Base-by-base conservation (phyloP, 2,329 filamentous ascomycete species). In the Pseudogymnoascus sp. region DNA sequence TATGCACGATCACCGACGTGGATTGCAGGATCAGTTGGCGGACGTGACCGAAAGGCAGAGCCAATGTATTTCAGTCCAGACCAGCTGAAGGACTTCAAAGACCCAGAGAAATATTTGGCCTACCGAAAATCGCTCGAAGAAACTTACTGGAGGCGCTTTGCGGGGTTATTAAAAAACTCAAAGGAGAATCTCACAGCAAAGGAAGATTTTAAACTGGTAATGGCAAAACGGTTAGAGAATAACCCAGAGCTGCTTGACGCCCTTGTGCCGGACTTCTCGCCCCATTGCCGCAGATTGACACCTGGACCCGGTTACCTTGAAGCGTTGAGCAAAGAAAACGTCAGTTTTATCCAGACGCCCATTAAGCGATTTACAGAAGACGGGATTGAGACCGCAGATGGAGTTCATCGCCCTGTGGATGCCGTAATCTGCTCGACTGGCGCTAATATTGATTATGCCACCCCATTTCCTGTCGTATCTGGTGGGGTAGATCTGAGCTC, bases 401-500 rank as follows among this genome's bases (percentile, higher is more conserved):
- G 85, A 1, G 70, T 70, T 0, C 76, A 81, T 30, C 75, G 84
- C 2, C 77, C 83, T 14, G 84, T 87, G 0, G 86, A 89, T 64
- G 83, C 84, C 12, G 76, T 89, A 4, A 84, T 90, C 66, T 90
- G 86, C 67, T 84, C 86, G 1, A 91, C 88, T 0, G 88, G 88
- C 1, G 84, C 85, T 7, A 86, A 88, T 66, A 78, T 80, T 9
- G 79, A 84, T 65, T 77, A 82, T 72, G 75, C 81, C 0, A 85
- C 85, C 0, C 80, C 80, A 0, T 90, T 90, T 66, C 76, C 83
- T 0, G 82, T 90, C 65, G 75, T 77, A 23, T 81, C 83, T 1
- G 73, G 79, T 58, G 84, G 81, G 2, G 72, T 78, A 7, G 79
- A 86, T 62, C 74, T 90, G 1, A 73, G 76, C 9, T 72, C 77